phyloP scores from a whole-genome alignment of 208 protist species.

The Trypanosoma scelopori region DNA sequence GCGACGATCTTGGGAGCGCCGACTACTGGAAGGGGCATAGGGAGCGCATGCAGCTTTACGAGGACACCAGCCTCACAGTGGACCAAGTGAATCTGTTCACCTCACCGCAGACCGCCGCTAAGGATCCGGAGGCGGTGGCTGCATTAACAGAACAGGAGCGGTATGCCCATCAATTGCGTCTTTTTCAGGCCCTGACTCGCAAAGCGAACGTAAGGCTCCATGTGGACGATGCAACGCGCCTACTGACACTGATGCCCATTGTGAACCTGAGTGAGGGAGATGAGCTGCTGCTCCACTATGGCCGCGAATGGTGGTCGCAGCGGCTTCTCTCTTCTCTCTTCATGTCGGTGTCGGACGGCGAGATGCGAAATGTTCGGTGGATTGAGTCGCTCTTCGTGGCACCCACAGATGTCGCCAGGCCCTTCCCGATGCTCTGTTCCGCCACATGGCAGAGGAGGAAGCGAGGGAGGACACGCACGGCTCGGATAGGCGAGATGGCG shows the following conservation, averaged over 20 bases:
- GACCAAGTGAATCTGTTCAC: conserved; percentile 38
- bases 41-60: conserved; percentile 73
- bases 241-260: conserved; percentile 67
- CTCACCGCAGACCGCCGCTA: conserved; percentile 1
- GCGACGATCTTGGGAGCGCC: conserved; percentile 58
- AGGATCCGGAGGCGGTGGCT: conserved; percentile 2
- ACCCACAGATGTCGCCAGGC: conserved; percentile 41
- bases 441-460: conserved; percentile 22
- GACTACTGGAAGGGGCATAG: conserved; percentile 64
- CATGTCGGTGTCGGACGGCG: conserved; percentile 39
- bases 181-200: conserved; percentile 52
- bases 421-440: conserved; percentile 56
- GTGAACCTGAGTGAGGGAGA: conserved; percentile 61
- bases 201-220: conserved; percentile 70
- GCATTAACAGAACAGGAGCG: conserved; percentile 27
- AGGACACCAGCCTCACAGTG: conserved; percentile 33
- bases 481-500: neutral
- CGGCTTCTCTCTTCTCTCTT: conserved; percentile 65
- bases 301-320: conserved; percentile 86
- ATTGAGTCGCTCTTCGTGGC: conserved; percentile 64
- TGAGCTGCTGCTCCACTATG: conserved; percentile 85
- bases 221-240: conserved; percentile 46
- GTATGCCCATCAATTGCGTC: conserved; percentile 27
- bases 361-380: conserved; percentile 60
- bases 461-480: neutral